Evolutionary conservation across 306 rosid species (phyloP).

Genomic region (Aeschynomene evenia): DNA sequence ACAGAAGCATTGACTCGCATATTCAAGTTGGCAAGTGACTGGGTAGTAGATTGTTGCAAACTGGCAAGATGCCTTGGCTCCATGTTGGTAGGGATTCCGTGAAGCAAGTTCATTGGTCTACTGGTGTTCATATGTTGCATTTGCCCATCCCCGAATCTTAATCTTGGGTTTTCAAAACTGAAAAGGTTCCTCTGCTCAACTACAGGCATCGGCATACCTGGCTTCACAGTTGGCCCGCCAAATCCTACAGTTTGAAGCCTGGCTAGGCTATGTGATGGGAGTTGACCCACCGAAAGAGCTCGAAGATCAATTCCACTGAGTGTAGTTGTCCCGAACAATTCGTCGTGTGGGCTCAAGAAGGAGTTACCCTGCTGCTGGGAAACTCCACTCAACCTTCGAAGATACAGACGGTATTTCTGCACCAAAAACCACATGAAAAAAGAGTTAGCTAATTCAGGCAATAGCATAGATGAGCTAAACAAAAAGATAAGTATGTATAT

Average conservation of each 20-base stretch:
- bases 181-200: slow-evolving; percentile 80
- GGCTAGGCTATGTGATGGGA: slow-evolving; percentile 78
- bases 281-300: slow-evolving; percentile 71
- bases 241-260: slow-evolving; percentile 83
- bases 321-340: slow-evolving; percentile 62
- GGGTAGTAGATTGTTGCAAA: slow-evolving; percentile 71
- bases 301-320: slow-evolving; percentile 81
- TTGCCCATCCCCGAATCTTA: slow-evolving; percentile 80
- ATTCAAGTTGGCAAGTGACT: slow-evolving; percentile 56
- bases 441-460: slow-evolving; percentile 15
- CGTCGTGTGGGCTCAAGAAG: slow-evolving; percentile 67
- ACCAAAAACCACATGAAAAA: slow-evolving; percentile 26
- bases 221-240: slow-evolving; percentile 56
- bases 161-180: slow-evolving; percentile 80
- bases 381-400: slow-evolving; percentile 84
- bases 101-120: slow-evolving; percentile 76
- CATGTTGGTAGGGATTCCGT: slow-evolving; percentile 89
- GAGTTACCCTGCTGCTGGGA: slow-evolving; percentile 68
- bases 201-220: slow-evolving; percentile 55
- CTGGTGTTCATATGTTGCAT: slow-evolving; percentile 53
- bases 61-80: slow-evolving; percentile 82
- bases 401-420: slow-evolving; percentile 96
- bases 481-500: background rate
- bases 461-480: slow-evolving; percentile 5
- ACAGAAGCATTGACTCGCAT: slow-evolving; percentile 57